Evolutionary conservation across 345 rosid genomes (phyloP).

Genomic region (Moringa oleifera): DNA sequence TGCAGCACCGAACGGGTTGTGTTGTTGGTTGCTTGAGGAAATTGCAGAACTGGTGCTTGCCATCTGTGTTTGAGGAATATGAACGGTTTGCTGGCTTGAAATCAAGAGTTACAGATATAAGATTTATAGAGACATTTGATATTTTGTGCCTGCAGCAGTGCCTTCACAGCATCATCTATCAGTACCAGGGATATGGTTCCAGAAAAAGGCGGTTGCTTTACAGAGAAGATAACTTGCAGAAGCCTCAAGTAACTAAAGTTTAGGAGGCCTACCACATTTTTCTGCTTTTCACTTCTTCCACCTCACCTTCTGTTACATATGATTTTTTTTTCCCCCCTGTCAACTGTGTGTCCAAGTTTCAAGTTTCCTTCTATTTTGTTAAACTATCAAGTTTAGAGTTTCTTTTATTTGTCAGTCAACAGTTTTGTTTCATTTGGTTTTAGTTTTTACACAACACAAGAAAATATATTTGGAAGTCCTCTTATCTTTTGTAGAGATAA

Average conservation of each 20-base stretch:
- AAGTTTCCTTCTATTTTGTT: too few relatives aligned
- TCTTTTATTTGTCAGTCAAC: too few relatives aligned
- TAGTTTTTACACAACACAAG: too few relatives aligned
- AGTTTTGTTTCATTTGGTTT: too few relatives aligned
- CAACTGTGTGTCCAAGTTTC: too few relatives aligned
- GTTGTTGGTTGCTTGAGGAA: constrained; percentile 87
- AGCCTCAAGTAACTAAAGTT: constrained; percentile 39
- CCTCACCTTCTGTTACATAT: too few relatives aligned
- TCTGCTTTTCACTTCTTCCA: too few relatives aligned
- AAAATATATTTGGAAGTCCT: too few relatives aligned
- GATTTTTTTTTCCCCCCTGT: too few relatives aligned
- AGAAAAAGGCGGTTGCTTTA: constrained; percentile 65
- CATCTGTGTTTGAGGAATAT: constrained; percentile 73
- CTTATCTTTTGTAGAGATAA: too few relatives aligned
- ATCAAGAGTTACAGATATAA: constrained; percentile 48
- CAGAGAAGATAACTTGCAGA: constrained; percentile 48
- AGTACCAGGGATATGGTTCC: constrained; percentile 64
- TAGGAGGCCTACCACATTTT: too few relatives aligned
- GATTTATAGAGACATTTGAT: constrained; percentile 59
- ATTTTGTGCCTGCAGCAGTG: constrained; percentile 43
- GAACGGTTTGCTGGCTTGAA: constrained; percentile 56
- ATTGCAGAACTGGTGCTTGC: constrained; percentile 70
- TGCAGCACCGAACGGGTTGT: constrained; percentile 89
- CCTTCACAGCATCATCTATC: constrained; percentile 62
- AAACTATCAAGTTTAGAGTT: too few relatives aligned